These are phyloP conservation scores for Cryptococcus sp. DNA, from an alignment of 1,284 basidiomycete species.

Conservation along the genomic window DNA sequence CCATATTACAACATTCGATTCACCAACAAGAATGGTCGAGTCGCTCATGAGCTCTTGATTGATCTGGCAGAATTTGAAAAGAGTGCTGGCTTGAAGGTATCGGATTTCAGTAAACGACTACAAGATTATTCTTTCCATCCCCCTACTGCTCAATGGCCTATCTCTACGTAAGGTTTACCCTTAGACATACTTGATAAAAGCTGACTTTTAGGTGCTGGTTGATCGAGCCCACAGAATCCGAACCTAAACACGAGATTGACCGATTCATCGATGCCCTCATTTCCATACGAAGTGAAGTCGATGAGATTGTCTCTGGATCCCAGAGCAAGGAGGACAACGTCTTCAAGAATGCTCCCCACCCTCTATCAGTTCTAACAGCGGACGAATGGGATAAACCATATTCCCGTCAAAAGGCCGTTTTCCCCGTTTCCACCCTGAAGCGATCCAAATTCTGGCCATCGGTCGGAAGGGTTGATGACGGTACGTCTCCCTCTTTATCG, in stretches of 20 bases:
- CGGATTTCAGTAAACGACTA: slow-evolving; percentile 92
- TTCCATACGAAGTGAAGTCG: slow-evolving; percentile 83
- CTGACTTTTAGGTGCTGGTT: slow-evolving; percentile 47
- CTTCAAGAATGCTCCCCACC: slow-evolving; percentile 90
- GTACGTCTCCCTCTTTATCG: slow-evolving; percentile 50
- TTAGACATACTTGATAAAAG: not conserved
- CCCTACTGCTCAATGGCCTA: slow-evolving; percentile 65
- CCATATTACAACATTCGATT: slow-evolving; percentile 84
- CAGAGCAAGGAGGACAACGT: slow-evolving; percentile 85
- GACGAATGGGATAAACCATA: slow-evolving; percentile 86
- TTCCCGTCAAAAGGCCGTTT: slow-evolving; percentile 76
- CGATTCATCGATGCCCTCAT: slow-evolving; percentile 97
- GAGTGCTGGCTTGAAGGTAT: slow-evolving; percentile 79
- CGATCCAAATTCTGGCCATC: slow-evolving; percentile 93
- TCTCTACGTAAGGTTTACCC: slow-evolving; percentile 73
- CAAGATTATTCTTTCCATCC: slow-evolving; percentile 51
- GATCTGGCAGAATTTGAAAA: slow-evolving; percentile 95
- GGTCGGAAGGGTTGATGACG: slow-evolving; percentile 84
- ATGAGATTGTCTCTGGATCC: slow-evolving; percentile 78
- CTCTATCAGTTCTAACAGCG: slow-evolving; percentile 69
- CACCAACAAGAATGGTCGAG: slow-evolving; percentile 82
- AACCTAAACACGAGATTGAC: slow-evolving; percentile 84
- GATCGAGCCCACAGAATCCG: slow-evolving; percentile 92
- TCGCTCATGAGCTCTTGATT: slow-evolving; percentile 92
- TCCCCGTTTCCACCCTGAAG: slow-evolving; percentile 70